Base-by-base conservation (phyloP, 140 eudicot genomes). In the Cichorium intybus region DNA sequence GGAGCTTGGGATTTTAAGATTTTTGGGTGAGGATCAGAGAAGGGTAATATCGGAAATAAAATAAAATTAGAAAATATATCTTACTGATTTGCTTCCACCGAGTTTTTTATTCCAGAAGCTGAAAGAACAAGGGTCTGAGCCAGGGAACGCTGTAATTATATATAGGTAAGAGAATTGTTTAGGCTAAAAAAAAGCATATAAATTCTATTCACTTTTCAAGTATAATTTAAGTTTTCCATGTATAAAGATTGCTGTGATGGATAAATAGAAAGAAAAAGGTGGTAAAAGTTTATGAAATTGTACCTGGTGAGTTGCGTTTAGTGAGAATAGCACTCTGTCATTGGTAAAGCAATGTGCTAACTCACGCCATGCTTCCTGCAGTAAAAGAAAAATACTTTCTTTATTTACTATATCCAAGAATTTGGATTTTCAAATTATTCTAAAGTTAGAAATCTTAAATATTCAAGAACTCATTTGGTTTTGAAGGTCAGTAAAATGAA, bases 331-430 rank as follows among this genome's bases (percentile, higher is more conserved):
- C 22, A 17, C 81, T 69, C 85, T 80, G 24, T 88, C 88, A 58
- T 68, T 88, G 21, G 85, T 72, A 72, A 91, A 91, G 39, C 82
- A 69, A 58, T 70, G 84, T 45, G 95, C 96, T 62, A 91, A 78
- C 43, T 72, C 76, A 68, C 72, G 79, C 98, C 98, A 91, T 7
- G 98, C 79, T 35, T 87, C 96, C 98, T 91, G 85, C 78, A 87
- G 34, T 53, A 68, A 73, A 66, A 66, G 26, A 43, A 54, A 69
- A 28, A 31, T 50, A 67, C 28, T 24, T 6, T 55, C 45, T 43
- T 37, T 34, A 24, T 22, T 54, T 43, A 47, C 63, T 7, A 14
- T 60, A 10, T 16, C 24, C 7, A 52, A 11, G 60, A 35, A 57
- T 24, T 41, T n/a, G n/a, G n/a, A n/a, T n/a, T n/a, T n/a, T n/a